Conservation (phyloP, 257 asterid genomes). For the Paulownia fortunei region DNA sequence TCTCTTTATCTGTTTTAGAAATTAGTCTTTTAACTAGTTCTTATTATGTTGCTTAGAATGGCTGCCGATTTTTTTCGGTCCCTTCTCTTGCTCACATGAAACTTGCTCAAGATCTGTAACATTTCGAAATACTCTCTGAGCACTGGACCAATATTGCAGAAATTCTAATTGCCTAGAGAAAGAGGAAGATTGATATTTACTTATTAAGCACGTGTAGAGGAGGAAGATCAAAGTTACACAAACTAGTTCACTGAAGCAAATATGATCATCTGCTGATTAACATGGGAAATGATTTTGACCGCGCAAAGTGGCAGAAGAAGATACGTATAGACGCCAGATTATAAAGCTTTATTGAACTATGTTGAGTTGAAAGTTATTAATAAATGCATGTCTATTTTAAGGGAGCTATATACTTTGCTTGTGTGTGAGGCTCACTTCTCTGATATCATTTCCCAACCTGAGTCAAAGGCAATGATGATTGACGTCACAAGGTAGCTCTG, state of each 20-base stretch:
- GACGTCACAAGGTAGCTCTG: neutral
- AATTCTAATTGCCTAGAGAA: neutral
- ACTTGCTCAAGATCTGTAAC: slow-evolving; percentile 1
- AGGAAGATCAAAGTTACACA: slow-evolving; percentile 6
- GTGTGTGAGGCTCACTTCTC: neutral
- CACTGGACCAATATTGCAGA: neutral
- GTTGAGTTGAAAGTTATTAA: slow-evolving; percentile 7
- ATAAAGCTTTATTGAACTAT: neutral
- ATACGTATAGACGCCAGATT: neutral
- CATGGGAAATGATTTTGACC: slow-evolving; percentile 19
- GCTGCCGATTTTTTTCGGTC: neutral
- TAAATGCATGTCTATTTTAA: neutral
- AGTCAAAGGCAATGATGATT: slow-evolving; percentile 2
- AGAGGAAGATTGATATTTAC: neutral
- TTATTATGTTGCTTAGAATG: neutral
- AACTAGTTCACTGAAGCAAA: slow-evolving; percentile 8
- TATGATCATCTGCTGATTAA: neutral
- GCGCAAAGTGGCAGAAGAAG: neutral
- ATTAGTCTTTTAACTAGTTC: neutral
- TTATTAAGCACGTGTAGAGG: neutral
- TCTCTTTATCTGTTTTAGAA: neutral
- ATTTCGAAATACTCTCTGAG: neutral
- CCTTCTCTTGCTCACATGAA: neutral
- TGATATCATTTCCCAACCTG: slow-evolving; percentile 8
- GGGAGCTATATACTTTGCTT: neutral